Base-by-base conservation (phyloP, 2,329 filamentous ascomycete species). In the Sporothrix sp. region DNA sequence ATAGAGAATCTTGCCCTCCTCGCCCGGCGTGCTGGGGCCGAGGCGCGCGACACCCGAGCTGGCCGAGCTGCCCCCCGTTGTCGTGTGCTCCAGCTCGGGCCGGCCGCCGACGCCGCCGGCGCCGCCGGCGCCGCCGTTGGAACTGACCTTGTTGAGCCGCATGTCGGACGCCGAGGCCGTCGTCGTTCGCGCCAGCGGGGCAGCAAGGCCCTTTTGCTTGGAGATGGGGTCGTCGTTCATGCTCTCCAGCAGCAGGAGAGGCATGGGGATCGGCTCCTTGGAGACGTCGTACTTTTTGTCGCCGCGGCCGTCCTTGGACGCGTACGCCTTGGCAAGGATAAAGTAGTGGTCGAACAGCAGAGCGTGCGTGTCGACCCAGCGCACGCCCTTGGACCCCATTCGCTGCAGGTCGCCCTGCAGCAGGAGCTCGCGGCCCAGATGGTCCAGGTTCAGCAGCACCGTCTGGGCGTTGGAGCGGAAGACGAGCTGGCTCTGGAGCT, bases 331-430 rank as follows among this genome's bases (percentile, higher is more conserved):
- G 35, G 93, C 86, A 39, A 98, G 71, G 30, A 98, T 90, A 33
- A 98, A 76, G 65, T 96, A 98, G 67, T 98, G 90, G 61, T 98
- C 94, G 62, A 98, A 97, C 0, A 98, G 75, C 40, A 98, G 77
- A 2, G 87, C 89, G 63, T 96, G 89, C 0, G 87, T 94, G 61
- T 98, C 93, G 7, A 97, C 82, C 84, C 91, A 95, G 56, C 84
- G 84, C 63, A 97, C 93, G 51, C 89, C 82, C 64, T 87, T 94
- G 38, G 84, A 87, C 50, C 91, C 89, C 71, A 89, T 85, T 55
- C 93, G 78, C 64, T 94, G 88, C 52, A 98, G 70, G 59, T 97
- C 90, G 52, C 93, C 93, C 59, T 90, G 81, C 65, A 84, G 84
- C 54, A 98, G 85, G 51, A 98, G 76, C 62, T 95, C 85, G 56